Evolutionary conservation across 345 rosid species (phyloP).

Genomic region (thale cress (Arabidopsis thaliana)): DNA sequence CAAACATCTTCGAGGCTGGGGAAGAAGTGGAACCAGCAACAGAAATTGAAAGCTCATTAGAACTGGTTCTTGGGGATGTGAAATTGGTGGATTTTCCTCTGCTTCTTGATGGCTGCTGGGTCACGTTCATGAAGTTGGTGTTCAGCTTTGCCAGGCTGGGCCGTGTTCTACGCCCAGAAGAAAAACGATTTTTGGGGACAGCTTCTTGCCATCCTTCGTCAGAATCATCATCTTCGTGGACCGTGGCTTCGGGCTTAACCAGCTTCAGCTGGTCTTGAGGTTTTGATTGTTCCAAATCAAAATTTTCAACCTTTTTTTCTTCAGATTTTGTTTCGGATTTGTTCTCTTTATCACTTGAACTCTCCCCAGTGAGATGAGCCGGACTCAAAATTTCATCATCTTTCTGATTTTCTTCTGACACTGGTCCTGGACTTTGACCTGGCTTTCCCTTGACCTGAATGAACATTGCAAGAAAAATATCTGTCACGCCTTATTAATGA

Average conservation of each 20-base stretch:
- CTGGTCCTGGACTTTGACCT: conserved; percentile 69
- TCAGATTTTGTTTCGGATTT: conserved; percentile 59
- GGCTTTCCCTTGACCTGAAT: conserved; percentile 75
- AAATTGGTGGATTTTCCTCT: conserved; percentile 67
- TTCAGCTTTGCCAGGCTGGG: conserved; percentile 87
- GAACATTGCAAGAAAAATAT: conserved; percentile 31
- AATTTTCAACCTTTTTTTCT: conserved; percentile 57
- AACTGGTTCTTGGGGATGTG: conserved; percentile 60
- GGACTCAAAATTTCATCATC: conserved; percentile 64
- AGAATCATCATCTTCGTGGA: conserved; percentile 63
- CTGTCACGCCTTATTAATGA: conserved; percentile 26
- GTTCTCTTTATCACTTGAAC: conserved; percentile 82
- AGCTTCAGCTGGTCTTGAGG: conserved; percentile 48
- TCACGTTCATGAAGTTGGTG: conserved; percentile 76
- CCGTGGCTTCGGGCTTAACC: conserved; percentile 45
- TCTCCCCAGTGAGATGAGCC: conserved; percentile 55
- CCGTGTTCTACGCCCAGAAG: conserved; percentile 71
- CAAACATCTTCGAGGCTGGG: conserved; percentile 60
- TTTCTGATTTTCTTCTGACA: conserved; percentile 65
- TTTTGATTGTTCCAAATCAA: conserved; percentile 44
- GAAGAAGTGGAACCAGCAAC: conserved; percentile 50
- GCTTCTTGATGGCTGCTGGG: conserved; percentile 72
- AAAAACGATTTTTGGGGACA: conserved; percentile 84
- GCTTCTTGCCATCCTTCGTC: conserved; percentile 99
- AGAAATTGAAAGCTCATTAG: conserved; percentile 57